Conservation (phyloP, 2,329 filamentous ascomycete species). For the Microsporum ferrugineum region DNA sequence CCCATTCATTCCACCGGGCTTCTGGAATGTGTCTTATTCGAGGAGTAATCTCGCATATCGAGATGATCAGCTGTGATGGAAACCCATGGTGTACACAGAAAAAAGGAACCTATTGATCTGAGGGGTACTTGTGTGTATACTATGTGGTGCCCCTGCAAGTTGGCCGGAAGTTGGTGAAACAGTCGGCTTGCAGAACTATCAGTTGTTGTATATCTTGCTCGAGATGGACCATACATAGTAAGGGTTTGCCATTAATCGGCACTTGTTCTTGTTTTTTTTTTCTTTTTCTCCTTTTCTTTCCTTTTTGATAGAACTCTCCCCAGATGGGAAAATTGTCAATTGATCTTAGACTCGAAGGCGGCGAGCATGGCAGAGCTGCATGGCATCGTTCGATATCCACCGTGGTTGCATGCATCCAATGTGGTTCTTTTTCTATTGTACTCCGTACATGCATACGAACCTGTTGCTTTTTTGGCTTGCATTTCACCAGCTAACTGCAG, state of each 20-base stretch:
- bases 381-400: background rate
- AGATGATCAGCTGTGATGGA: background rate
- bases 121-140: background rate
- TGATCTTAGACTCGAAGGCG: background rate
- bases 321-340: background rate
- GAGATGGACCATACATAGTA: background rate
- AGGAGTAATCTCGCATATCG: background rate
- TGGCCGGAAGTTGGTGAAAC: background rate
- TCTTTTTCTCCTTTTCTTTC: background rate
- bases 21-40: background rate
- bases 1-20: background rate
- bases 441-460: background rate
- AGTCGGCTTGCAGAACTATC: background rate
- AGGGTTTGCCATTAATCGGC: background rate
- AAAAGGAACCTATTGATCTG: background rate
- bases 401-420: background rate
- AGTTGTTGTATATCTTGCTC: background rate
- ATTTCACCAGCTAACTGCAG: background rate
- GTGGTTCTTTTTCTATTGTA: background rate
- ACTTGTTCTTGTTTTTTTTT: background rate
- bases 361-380: background rate
- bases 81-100: background rate
- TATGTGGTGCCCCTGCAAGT: background rate
- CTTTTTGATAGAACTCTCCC: background rate
- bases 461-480: background rate